Base-by-base conservation (phyloP, 768 basidiomycete species). In the Termitomyces sp. region DNA sequence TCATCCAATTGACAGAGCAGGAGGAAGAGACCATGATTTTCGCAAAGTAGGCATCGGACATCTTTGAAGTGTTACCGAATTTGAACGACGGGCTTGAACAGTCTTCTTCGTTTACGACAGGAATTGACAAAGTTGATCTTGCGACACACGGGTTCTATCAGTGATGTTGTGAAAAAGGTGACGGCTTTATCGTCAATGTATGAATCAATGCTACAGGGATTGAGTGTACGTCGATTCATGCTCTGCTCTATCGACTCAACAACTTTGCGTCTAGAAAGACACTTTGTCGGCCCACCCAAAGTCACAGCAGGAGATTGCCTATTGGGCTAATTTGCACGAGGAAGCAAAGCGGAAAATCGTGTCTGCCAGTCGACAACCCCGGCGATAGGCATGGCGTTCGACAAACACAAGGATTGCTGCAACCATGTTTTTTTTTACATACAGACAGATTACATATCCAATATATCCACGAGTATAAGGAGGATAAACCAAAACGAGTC, bases 11-110 rank as follows among this genome's bases (percentile, higher is more conserved):
- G 63, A 92, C 91, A 3, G 82, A 82, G 41, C 88, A 91, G 61
- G 88, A 86, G 44, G 93, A 97, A 64, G 95, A 97, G 70, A 92
- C 92, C 9, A 97, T 98, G 95, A 90, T 98, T 50, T 97, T 97
- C 68, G 85, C 89, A 26, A 95, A 95, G 96, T 96, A 68, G 64
- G 86, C 14, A 12, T 18, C n/a, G 10, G 14, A 20, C 53, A 40
- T 33, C n/a, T 40, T 46, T 36, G 9, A 3, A 35, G 3, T 41
- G 30, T 5, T 20, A 9, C 18, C 23, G 0, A 35, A 5, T 7
- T 36, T 53, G 28, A 46, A 18, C 4, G n/a, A 38, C 35, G 32
- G 2, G 50, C 54, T 43, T 56, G 56, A 52, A 12, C 60, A 98
- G 96, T 68, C 77, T 97, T 54, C 75, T 86, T 14, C 88, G 94